Conservation (phyloP, 257 asterid genomes). For the Lycium ferocissimum region DNA sequence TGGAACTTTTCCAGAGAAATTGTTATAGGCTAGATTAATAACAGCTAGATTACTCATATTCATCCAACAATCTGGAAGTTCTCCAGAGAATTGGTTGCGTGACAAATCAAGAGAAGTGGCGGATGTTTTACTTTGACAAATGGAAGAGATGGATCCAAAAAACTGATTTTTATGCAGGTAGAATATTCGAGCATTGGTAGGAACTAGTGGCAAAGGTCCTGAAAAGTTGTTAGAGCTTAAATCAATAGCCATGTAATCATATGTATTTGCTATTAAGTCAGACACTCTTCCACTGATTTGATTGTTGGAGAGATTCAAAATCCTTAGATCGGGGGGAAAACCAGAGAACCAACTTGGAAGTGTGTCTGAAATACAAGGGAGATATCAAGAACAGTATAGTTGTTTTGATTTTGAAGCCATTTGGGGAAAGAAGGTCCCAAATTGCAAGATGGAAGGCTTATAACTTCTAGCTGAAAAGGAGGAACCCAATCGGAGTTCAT, state of each 20-base stretch:
- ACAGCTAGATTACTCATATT: not conserved
- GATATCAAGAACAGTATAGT: conserved; percentile 30
- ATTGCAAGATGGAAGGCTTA: conserved; percentile 32
- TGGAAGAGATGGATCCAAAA: conserved; percentile 36
- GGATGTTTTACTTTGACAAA: conserved; percentile 2
- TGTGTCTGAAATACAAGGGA: conserved; percentile 39
- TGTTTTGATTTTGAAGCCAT: conserved; percentile 40
- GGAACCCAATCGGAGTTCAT: conserved; percentile 37
- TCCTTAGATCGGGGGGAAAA: not conserved
- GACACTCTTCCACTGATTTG: conserved; percentile 41
- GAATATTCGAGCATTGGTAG: not conserved
- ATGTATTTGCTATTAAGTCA: not conserved
- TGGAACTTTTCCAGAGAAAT: conserved; percentile 36
- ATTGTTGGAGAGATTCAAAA: conserved; percentile 46
- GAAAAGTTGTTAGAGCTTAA: conserved; percentile 40
- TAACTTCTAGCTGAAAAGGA: conserved; percentile 28
- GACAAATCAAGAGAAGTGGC: conserved; percentile 29
- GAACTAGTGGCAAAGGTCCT: conserved; percentile 29
- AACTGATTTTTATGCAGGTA: conserved; percentile 36
- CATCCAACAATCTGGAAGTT: conserved; percentile 39
- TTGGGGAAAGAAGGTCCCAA: conserved; percentile 45
- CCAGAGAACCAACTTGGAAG: conserved; percentile 45
- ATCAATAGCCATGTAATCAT: not conserved
- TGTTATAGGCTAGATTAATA: conserved; percentile 38
- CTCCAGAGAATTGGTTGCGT: conserved; percentile 32